Evolutionary conservation across 2,329 filamentous ascomycete genomes (phyloP), one percentile per base, ranked within the genome.

Genomic region (Aureobasidium sp.): DNA sequence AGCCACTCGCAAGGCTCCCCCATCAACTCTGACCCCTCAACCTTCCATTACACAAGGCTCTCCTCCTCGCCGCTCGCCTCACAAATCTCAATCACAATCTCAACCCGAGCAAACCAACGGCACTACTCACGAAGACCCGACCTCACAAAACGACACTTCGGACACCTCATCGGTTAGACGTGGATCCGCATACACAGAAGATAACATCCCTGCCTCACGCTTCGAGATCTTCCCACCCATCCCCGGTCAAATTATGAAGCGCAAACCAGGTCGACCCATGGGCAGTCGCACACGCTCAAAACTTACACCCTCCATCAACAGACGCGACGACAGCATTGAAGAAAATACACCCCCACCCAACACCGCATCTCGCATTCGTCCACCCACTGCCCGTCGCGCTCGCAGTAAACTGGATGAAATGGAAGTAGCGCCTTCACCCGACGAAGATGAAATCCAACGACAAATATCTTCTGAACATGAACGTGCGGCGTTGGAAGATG

Each of bases 211-310:
- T 3, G 82, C 89, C 0, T 89, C 84, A 2, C 88, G 93, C 40
- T 97, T 94, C 76, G 91, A 94, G 71, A 88, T 96, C 47, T 95
- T 93, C 72, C 93, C 93, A 11, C 88, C 91, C 0, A 79, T 92
- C 11, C 87, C 87, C 25, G 86, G 86, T 40, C 77, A 79, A 68
- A 62, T 66, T 18, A 68, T 71, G 10, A 78, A 75, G 64, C 72
- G 76, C 45, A 71, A 74, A 23, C 71, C 76, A 16, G 75, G 74
- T 27, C 69, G 76, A 27, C 67, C 70, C n/a, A 58, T 70, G 29
- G 66, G 70, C 7, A 69, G 71, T 25, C 69, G 73, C 18, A 71
- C 71, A 33, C 68, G 74, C 25, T 70, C 72, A 40, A 61, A 61
- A 42, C 58, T 50, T 25, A 61, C 58, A 9, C 58, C 58, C 16